Percentiles rank a stretch among this genome's conserved stretches.
These are phyloP conservation scores for Boletales sp. DNA, from an alignment of 768 basidiomycete species.

Conservation along the genomic window DNA sequence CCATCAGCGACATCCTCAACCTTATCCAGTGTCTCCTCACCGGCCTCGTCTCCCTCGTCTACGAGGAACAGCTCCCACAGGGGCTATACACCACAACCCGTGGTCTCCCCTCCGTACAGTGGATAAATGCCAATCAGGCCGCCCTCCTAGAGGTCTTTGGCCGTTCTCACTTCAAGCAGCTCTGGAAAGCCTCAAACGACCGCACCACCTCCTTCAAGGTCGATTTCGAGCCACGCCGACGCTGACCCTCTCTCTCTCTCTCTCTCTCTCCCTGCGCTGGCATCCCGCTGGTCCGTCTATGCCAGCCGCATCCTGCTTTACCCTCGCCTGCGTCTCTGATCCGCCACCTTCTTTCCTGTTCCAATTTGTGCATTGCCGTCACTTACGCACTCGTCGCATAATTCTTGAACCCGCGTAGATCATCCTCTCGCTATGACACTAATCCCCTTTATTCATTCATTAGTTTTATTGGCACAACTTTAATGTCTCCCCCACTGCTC, in stretches of 20 bases:
- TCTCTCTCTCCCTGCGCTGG: slow-evolving; percentile 16
- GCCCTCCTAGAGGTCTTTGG: slow-evolving; percentile 73
- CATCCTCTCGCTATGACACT: slow-evolving; percentile 26
- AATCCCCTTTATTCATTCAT: slow-evolving; percentile 15
- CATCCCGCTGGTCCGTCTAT: slow-evolving; percentile 7
- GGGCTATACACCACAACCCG: slow-evolving; percentile 72
- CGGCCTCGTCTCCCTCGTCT: slow-evolving; percentile 65
- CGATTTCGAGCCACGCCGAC: slow-evolving; percentile 50
- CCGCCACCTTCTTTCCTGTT: slow-evolving; percentile 19
- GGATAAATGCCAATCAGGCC: slow-evolving; percentile 68
- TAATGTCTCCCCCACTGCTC: no score
- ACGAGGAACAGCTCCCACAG: slow-evolving; percentile 71
- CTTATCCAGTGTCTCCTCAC: slow-evolving; percentile 72
- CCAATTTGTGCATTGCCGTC: slow-evolving; percentile 35
- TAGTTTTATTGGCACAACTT: no score
- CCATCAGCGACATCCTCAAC: slow-evolving; percentile 66
- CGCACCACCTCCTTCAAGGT: slow-evolving; percentile 71
- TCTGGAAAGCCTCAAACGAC: slow-evolving; percentile 71
- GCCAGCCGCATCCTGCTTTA: slow-evolving; percentile 6
- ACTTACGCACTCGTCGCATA: slow-evolving; percentile 33
- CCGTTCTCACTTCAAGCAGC: slow-evolving; percentile 62
- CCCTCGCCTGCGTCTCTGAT: slow-evolving; percentile 20
- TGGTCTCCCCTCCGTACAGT: slow-evolving; percentile 71
- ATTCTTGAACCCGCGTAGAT: slow-evolving; percentile 30
- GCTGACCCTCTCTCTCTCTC: slow-evolving; percentile 19